Base-by-base conservation (phyloP, 2,329 filamentous ascomycete genomes). In the Keithomyces neogunnii region DNA sequence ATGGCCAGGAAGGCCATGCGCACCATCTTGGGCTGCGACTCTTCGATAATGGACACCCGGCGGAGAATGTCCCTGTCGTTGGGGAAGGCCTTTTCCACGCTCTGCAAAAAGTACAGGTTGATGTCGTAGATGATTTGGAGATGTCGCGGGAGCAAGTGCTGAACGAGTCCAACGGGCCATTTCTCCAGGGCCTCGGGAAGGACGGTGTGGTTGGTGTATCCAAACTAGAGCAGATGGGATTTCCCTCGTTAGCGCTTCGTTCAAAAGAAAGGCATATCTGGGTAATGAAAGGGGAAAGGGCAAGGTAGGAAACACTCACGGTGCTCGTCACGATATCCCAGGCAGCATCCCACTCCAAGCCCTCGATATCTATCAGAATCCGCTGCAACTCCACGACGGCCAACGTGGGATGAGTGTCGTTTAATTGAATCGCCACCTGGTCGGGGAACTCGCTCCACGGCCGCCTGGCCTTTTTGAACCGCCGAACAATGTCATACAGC, bases 191-290 rank as follows among this genome's bases (percentile, higher is more conserved):
- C 93, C 70, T 99, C 93, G 0, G 93, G 92, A 48, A 99, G 83
- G 50, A 99, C 93, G 0, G 93, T 99, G 72, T 99, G 93, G 72
- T 99, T 99, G 57, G 93, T 97, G 74, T 99, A 99, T 57, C 92
- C 89, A 64, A 99, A 99, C 71, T 77, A 57, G 4, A n/a, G 9
- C 11, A 26, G 7, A 29, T 30, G 8, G 8, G 5, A 11, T 39
- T 56, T 62, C 35, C 9, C 44, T 33, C 1, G 35, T 40, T 40
- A 19, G 13, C n/a, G 2, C 19, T 13, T 40, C 38, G 26, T 26
- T 26, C 38, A 19, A 40, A 40, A 40, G 7, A 40, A 19, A 19
- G 19, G 19, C 19, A 19, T 19, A 19, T 19, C 19, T 19, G 19
- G 19, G 19, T 40, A 9, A 40, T 26, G n/a, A 6, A 39, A 40